A percentile compares a stretch with the other conserved stretches of the same genome.
phyloP scores from a whole-genome alignment of 148 eudicot species.

The Chenopodium suecicum region DNA sequence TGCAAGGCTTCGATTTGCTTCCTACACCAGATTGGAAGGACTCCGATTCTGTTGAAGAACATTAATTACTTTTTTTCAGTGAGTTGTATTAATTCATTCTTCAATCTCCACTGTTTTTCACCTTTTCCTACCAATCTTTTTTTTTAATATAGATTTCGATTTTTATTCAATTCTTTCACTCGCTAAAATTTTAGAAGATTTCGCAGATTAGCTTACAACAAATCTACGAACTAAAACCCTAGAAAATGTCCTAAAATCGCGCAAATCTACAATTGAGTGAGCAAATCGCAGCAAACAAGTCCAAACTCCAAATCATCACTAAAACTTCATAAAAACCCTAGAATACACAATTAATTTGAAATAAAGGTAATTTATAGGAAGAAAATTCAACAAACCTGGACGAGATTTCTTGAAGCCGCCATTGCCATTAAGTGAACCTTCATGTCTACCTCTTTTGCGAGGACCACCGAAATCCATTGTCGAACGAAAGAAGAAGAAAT shows the following conservation, averaged over 20 bases:
- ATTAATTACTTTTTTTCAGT: constrained; percentile 55
- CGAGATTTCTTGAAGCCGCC: constrained; percentile 65
- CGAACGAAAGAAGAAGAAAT: neutral
- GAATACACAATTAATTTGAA: neutral
- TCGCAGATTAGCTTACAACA: neutral
- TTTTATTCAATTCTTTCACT: too few relatives aligned
- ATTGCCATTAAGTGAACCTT: constrained; percentile 46
- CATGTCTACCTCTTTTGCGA: constrained; percentile 53
- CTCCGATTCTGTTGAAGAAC: constrained; percentile 90
- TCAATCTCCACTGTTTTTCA: constrained; percentile 22
- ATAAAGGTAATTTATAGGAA: neutral
- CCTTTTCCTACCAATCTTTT: neutral
- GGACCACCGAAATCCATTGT: constrained; percentile 63
- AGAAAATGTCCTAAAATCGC: neutral
- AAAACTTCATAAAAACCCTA: neutral
- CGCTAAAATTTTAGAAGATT: too few relatives aligned
- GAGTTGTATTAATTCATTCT: constrained; percentile 32
- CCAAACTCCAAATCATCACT: neutral
- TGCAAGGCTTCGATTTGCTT: constrained; percentile 99
- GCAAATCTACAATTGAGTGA: constrained; percentile 1
- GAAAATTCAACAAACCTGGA: constrained; percentile 39
- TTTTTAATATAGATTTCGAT: neutral
- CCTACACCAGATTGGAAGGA: constrained; percentile 88
- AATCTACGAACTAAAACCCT: neutral
- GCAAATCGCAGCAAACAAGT: neutral